Percentiles rank a stretch among this genome's conserved stretches.
phyloP scores from a whole-genome alignment of 208 protist genomes.

The Naegleria fowleri region DNA sequence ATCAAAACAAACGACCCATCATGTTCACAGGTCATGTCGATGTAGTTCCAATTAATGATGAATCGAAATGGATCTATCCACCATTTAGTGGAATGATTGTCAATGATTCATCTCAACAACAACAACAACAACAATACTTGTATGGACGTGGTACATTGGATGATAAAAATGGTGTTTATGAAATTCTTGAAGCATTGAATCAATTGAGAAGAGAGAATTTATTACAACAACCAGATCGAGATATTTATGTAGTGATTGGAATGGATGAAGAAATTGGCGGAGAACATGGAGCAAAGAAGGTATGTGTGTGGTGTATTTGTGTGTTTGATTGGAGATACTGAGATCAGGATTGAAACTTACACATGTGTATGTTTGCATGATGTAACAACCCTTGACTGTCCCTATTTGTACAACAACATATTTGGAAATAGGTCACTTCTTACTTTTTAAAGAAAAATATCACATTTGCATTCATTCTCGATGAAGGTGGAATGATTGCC shows the following conservation, averaged over 20 bases:
- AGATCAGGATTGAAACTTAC: no score
- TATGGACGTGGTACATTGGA: background rate
- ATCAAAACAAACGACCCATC: background rate
- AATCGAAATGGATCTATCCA: background rate
- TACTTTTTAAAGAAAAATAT: background rate
- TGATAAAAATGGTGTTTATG: background rate
- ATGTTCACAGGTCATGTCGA: background rate
- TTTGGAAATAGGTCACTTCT: background rate
- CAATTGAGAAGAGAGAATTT: background rate
- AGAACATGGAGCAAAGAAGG: background rate
- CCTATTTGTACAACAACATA: no score
- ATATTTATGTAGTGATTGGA: background rate
- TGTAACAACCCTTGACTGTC: no score
- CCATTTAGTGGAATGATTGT: background rate
- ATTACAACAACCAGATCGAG: background rate
- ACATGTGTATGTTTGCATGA: no score
- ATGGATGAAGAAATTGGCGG: slow-evolving; percentile 10
- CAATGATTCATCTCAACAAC: background rate
- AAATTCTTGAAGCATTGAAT: background rate
- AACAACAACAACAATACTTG: background rate
- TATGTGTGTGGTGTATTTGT: no score
- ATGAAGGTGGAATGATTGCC: background rate
- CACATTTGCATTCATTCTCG: background rate
- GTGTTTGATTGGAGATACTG: no score
- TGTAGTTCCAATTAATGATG: background rate